phyloP scores from a whole-genome alignment of 108 stramenopile species.

The Seminavis robusta region DNA sequence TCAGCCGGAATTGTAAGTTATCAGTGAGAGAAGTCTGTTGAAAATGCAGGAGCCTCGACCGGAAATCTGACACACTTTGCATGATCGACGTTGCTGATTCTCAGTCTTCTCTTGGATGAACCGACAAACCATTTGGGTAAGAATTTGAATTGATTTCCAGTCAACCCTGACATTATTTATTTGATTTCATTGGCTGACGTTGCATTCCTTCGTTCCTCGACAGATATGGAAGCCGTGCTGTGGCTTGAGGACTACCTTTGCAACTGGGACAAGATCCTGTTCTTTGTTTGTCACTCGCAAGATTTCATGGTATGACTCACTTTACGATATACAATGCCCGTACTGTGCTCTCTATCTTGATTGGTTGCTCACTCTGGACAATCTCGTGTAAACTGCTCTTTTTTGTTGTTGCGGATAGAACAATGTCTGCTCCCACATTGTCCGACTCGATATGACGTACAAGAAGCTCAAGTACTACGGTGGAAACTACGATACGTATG shows the following conservation, averaged over 20 bases:
- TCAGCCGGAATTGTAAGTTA: conserved; percentile 89
- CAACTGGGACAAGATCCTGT: conserved; percentile 90
- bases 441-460: conserved; percentile 88
- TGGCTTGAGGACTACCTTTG: conserved; percentile 98
- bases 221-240: conserved; percentile 96
- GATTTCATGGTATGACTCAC: no score
- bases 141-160: not conserved
- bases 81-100: not conserved
- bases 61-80: not conserved
- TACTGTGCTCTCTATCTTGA: no score
- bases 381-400: no score
- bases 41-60: not conserved
- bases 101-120: conserved; percentile 38
- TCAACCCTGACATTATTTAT: not conserved
- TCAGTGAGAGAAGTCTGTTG: conserved; percentile 52
- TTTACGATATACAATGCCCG: no score
- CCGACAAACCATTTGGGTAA: conserved; percentile 76
- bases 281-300: conserved; percentile 95
- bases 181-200: not conserved
- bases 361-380: no score
- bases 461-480: conserved; percentile 91
- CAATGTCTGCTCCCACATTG: conserved; percentile 95
- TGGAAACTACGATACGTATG: conserved; percentile 97
- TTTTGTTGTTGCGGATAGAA: no score
- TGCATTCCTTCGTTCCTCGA: not conserved